These are phyloP conservation scores for Neurospora crassa DNA, from an alignment of 2,329 filamentous ascomycete genomes.

Conservation along the genomic window DNA sequence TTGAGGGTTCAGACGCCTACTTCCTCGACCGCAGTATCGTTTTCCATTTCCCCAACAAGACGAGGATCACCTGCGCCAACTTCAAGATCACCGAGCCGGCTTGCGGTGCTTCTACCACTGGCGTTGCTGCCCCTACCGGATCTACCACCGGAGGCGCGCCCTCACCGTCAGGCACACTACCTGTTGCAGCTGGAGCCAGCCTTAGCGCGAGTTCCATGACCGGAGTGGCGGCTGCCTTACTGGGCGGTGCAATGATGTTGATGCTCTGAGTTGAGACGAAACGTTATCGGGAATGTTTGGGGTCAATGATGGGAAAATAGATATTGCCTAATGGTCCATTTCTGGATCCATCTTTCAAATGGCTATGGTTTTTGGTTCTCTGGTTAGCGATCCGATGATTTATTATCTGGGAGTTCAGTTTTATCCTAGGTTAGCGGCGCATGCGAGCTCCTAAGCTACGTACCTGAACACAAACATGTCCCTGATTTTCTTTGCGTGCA, in stretches of 20 bases:
- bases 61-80: conserved; percentile 56
- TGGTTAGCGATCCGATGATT: neutral
- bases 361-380: neutral
- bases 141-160: neutral
- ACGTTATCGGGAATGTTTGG: neutral
- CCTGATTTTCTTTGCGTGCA: neutral
- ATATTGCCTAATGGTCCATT: neutral
- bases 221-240: neutral
- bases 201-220: neutral
- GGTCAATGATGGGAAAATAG: neutral
- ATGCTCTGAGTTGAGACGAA: neutral
- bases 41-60: conserved; percentile 54
- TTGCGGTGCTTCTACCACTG: neutral
- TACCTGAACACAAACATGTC: neutral
- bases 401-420: neutral
- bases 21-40: conserved; percentile 57
- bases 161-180: neutral
- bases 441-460: neutral
- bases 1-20: conserved; percentile 41
- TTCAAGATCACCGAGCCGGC: conserved; percentile 28
- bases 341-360: neutral
- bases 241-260: neutral
- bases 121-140: neutral
- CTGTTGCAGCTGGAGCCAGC: neutral
- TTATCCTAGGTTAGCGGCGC: neutral